Conservation (phyloP, 2,329 filamentous ascomycete genomes). For the Trichophyton mentagrophytes region DNA sequence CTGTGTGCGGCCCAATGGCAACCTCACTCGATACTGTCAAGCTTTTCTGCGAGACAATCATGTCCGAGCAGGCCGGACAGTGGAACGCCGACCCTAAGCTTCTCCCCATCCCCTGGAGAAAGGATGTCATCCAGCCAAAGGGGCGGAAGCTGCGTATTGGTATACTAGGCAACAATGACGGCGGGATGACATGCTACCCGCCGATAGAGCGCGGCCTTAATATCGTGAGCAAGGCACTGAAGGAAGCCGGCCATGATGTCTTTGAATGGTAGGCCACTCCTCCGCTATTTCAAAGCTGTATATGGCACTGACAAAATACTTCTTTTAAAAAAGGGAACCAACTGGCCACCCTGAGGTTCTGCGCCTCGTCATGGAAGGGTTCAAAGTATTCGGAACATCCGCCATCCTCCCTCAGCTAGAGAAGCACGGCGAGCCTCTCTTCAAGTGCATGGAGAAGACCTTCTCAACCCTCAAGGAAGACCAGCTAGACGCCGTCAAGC, state of each 20-base stretch:
- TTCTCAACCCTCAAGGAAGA: background rate
- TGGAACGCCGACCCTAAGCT: constrained; percentile 31
- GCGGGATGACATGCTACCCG: constrained; percentile 26
- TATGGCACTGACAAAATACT: background rate
- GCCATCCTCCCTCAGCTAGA: constrained; percentile 21
- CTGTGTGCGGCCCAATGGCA: constrained; percentile 30
- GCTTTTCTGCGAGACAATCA: constrained; percentile 25
- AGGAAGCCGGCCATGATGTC: constrained; percentile 27
- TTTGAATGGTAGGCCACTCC: constrained; percentile 19
- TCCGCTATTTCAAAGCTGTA: constrained; percentile 4
- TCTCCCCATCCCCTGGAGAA: constrained; percentile 28
- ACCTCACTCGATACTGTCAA: constrained; percentile 23
- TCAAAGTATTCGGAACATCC: constrained; percentile 24
- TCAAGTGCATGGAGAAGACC: constrained; percentile 10
- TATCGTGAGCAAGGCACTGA: constrained; percentile 22
- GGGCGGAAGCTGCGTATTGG: constrained; percentile 28
- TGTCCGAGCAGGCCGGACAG: constrained; percentile 22
- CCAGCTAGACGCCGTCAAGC: constrained; percentile 2
- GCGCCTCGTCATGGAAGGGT: constrained; percentile 18
- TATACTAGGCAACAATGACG: constrained; percentile 26
- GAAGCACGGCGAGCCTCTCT: constrained; percentile 19
- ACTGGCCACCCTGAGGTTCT: constrained; percentile 23
- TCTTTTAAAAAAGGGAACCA: constrained; percentile 16
- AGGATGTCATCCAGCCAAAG: constrained; percentile 21
- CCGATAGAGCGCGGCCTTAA: constrained; percentile 27